Base-by-base conservation (phyloP, 2,329 filamentous ascomycete genomes). In the Phialemoniopsis sp. region DNA sequence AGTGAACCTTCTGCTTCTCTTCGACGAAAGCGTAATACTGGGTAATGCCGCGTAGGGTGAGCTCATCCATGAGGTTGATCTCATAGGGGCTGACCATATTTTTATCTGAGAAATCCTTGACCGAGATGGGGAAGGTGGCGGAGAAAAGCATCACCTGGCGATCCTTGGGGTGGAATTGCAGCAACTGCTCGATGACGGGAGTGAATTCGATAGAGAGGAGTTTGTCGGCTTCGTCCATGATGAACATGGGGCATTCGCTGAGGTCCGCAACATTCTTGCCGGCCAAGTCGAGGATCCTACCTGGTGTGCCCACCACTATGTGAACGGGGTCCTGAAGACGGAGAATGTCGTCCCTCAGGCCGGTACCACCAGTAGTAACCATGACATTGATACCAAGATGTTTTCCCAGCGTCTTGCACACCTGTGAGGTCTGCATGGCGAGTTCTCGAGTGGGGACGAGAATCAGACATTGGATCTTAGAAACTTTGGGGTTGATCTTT, bases 181-280 rank as follows among this genome's bases (percentile, higher is more conserved):
- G 76, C 16, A 98, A 76, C 62, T 98, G 89, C 66, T 98, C 94
- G 51, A 98, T 95, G 47, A 95, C 90, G 18, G 91, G 89, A 7
- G 93, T 98, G 60, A 98, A 98, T 61, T 98, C 93, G 43, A 88
- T 81, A 7, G 93, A 98, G 37, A 98, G 78, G 45, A 98, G 82
- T 72, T 98, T 98, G 67, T 98, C 93, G 40, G 93, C 93, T 65
- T 98, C 93, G 58, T 98, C 93, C 93, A 98, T 98, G 68, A 98
- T 89, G 62, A 98, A 98, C 58, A 94, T 97, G 54, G 89, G 85
- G 62, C 93, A 97, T 67, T 94, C 86, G 55, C 90, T 94, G 36
- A 98, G 78, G 65, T 98, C 93, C 47, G 93, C 93, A 44, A 98
- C 90, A 49, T 87, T 89, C 71, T 98, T 97, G 63, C 90, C 89